Base-by-base conservation (phyloP, 1,284 basidiomycete genomes). In the Pisolithus thermaeus region DNA sequence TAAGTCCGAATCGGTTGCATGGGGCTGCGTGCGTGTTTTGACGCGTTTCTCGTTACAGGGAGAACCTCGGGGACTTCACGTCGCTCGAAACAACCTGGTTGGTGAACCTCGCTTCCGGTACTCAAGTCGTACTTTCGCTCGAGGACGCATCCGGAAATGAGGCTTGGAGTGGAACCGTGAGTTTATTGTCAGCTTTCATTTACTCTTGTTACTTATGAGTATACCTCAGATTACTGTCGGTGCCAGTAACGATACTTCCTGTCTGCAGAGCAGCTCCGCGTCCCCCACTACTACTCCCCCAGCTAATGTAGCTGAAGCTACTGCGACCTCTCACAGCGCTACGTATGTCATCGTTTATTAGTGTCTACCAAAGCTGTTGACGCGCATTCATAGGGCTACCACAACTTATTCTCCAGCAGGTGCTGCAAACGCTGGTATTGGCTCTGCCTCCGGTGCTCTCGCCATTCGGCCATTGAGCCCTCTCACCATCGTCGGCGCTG, bases 121-220 rank as follows among this genome's bases (percentile, higher is more conserved):
- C 71, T 23, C 55, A 71, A 36, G 70, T 84, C 47, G 66, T 75
- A 59, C 57, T 87, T 46, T 82, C 77, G 16, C 58, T 88, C 18
- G 64, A 77, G 53, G 84, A 88, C 61, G 59, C 68, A 5, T 51
- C 60, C 36, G 77, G 71, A 40, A 61, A 80, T 1, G 84, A 88
- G 60, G 84, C 77, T 4, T 90, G 85, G 86, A 80, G 77, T 58
- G 73, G 71, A 48, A 58, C 58, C 11, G 87, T 88, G 54, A 60
- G 80, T 65, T 22, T 49, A 44, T 22, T 41, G 36, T 46, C 12
- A 35, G 52, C 22, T 39, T 38, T 39, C 53, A 9, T 20, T 32
- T 9, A 27, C 36, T 42, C 38, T 43, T 35, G 32, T 25, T 38
- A 23, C 42, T 42, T 43, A 43, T 53, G 28, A 41, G 20, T 44